phyloP scores from a whole-genome alignment of 2,329 filamentous ascomycete genomes.

The Monilinia fructicola region DNA sequence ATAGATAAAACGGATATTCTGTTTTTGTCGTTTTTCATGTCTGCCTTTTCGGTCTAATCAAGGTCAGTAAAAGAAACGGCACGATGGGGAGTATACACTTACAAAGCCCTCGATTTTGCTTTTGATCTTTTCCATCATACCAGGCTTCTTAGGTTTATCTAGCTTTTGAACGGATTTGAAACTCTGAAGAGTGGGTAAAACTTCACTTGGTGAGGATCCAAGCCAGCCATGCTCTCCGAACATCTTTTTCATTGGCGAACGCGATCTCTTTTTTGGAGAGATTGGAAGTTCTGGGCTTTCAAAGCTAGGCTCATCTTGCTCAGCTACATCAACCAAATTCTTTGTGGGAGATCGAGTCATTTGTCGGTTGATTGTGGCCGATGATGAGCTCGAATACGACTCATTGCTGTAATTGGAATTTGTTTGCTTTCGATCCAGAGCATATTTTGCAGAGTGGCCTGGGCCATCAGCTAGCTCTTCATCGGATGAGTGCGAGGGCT shows the following conservation, averaged over 20 bases:
- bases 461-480: neutral
- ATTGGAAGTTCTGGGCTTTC: conserved; percentile 2
- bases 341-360: conserved; percentile 30
- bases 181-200: conserved; percentile 19
- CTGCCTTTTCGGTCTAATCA: conserved; percentile 39
- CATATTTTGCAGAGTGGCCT: conserved; percentile 2
- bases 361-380: conserved; percentile 22
- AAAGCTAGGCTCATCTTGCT: conserved; percentile 28
- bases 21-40: conserved; percentile 31
- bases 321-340: conserved; percentile 25
- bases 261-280: conserved; percentile 36
- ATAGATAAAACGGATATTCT: conserved; percentile 31
- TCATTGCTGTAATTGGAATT: conserved; percentile 5
- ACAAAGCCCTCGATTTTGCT: conserved; percentile 39
- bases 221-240: conserved; percentile 41
- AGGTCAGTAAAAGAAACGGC: conserved; percentile 9
- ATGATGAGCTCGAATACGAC: conserved; percentile 11
- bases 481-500: conserved; percentile 5
- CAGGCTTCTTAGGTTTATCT: conserved; percentile 29
- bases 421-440: neutral
- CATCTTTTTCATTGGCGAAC: conserved; percentile 42
- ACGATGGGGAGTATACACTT: conserved; percentile 23
- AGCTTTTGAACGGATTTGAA: conserved; percentile 26
- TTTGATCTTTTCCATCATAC: conserved; percentile 37
- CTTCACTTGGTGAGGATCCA: conserved; percentile 33